Evolutionary conservation across 192 early-diverging fungal species (phyloP), one percentile per base, ranked within the genome.

Genomic region (Coemansia interrupta): DNA sequence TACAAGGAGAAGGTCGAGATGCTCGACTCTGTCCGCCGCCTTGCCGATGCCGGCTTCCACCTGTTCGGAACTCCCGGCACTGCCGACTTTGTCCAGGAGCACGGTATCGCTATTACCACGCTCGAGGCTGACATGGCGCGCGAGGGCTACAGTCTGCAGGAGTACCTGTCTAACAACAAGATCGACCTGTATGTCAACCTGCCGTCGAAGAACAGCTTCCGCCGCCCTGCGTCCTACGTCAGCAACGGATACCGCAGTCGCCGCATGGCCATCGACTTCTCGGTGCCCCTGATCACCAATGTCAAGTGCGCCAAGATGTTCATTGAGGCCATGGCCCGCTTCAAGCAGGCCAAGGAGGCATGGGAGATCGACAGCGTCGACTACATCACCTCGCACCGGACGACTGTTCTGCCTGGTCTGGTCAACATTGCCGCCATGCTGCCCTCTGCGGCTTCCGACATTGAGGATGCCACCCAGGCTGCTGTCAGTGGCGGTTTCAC

Each of bases 241-340:
- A 89, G 87, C 57, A 89, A 88, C 63, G 96, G 96, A 30, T 99
- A 99, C 82, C 85, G 86, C 61, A 90, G 89, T 57, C 89, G 96
- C 56, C 87, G 96, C 68, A 92, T 99, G 92, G 96, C 96, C 29
- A 91, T 99, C 24, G 96, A 99, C 76, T 92, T 93, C 62, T 92
- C 91, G 40, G 83, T 99, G 46, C 96, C 96, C 9, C 80, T 99
- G 66, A 94, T 99, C 70, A 99, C 96, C 58, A 99, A 99, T 68
- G 86, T 99, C 82, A 99, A 99, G 83, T 97, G 95, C 68, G 96
- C 96, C 63, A 97, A 97, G 83, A 72, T 99, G 55, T 97, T 99
- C 60, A 81, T 99, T 42, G 96, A 99, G 80, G 96, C 96, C 0
- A 79, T 97, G 56, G 86, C 89, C 14, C 88, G 94, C 46, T 83